Evolutionary conservation across 768 basidiomycete genomes (phyloP), one percentile per base, ranked within the genome.

Genomic region (Tylopilus sp.): DNA sequence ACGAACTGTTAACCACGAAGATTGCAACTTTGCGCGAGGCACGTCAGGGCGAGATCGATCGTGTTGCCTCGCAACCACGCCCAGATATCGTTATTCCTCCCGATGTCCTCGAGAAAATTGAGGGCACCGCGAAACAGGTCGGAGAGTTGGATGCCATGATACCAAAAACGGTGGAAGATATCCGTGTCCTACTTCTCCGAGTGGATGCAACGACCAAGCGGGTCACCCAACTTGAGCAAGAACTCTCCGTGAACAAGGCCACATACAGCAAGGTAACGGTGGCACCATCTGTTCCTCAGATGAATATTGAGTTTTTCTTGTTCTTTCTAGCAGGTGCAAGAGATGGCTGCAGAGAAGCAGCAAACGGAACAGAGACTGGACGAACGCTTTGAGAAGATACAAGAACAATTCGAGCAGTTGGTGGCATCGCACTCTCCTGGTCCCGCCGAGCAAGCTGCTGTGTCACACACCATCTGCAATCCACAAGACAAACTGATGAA

Each of bases 161-260:
- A 22, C 60, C 62, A n/a, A 56, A 31, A 14, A 49, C 56, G 29
- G 58, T 71, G 28, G 58, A 64, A 25, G 58, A 66, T 16, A 58
- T 70, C n/a, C 62, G 63, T 12, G 33, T 41, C 31, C 50, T 70
- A 48, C 64, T 71, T 41, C 45, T 60, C 34, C 59, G 45, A 47
- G 65, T 63, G 2, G 61, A 60, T 36, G 59, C 59, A 7, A 55
- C 62, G 25, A 56, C 54, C 26, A 57, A 52, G 45, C 61, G 60
- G 33, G 52, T 67, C 25, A 48, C 29, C 10, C 46, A 57, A 19
- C 50, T 68, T 9, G 63, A 68, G 46, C 40, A 60, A 48, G 68
- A 70, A 17, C 50, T 63, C 19, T 54, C 55, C 1, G 8, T 4
- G 25, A 61, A 50, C 45, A 58, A 58, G 41, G 50, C 61, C 29